These are phyloP conservation scores for Talaromyces adpressus DNA, from an alignment of 495 filamentous ascomycete species.

Conservation along the genomic window DNA sequence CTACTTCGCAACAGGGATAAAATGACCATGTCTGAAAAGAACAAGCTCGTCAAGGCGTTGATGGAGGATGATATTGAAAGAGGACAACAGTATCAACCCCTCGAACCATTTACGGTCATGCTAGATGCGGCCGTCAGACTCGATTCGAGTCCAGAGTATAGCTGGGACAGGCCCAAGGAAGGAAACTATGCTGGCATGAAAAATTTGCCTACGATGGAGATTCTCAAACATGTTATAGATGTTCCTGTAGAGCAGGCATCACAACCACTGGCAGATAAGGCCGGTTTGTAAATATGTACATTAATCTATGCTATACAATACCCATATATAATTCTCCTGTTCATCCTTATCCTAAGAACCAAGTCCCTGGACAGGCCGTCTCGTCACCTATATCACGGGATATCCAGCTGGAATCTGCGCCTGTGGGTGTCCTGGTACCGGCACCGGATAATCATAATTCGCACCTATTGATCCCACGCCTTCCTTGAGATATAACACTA, in stretches of 20 bases:
- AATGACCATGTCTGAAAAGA: background rate
- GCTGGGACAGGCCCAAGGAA: constrained; percentile 16
- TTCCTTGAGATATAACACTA: constrained; percentile 77
- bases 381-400: background rate
- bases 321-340: background rate
- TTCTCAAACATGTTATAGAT: constrained; percentile 2
- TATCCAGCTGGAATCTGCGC: background rate
- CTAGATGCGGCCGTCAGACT: constrained; percentile 22
- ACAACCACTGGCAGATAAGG: background rate
- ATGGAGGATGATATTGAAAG: constrained; percentile 22
- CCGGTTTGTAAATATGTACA: constrained; percentile 1
- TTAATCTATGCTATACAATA: background rate
- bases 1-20: constrained; percentile 15
- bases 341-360: background rate
- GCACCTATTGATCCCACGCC: constrained; percentile 32
- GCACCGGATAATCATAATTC: constrained; percentile 4
- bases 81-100: constrained; percentile 16
- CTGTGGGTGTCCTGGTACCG: background rate
- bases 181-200: constrained; percentile 21
- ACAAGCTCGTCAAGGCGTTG: constrained; percentile 17
- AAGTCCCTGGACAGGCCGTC: background rate
- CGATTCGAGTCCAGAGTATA: constrained; percentile 13
- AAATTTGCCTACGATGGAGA: background rate
- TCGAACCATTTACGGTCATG: constrained; percentile 22
- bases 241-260: constrained; percentile 2